Evolutionary conservation across 1,284 basidiomycete species (phyloP), one percentile per base, ranked within the genome.

Genomic region (Spongiforma sp.): DNA sequence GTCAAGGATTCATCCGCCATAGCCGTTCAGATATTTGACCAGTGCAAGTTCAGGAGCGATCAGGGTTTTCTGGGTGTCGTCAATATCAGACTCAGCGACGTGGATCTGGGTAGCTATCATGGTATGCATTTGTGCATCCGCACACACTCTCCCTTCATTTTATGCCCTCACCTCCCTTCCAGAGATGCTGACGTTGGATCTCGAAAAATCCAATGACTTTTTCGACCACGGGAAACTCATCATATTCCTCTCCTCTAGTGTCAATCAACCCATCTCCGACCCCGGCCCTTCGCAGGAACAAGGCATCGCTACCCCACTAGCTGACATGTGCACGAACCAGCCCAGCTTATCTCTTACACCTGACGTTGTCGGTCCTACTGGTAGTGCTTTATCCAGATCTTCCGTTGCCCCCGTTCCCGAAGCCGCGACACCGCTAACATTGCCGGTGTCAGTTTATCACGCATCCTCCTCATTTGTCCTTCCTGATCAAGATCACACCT

Each of bases 21-120:
- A 52, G 93, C 94, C 6, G 94, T 98, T 5, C 96, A 98, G 79
- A 95, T 98, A 73, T 98, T 98, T 72, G 96, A 98, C 79, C 96
- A 98, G 81, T 91, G 94, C 78, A 98, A 97, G 81, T 98, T 98
- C 82, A 98, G 97, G 83, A 86, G 90, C 78, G 95, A 98, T 78
- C 95, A 98, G 76, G 95, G 95, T 7, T 98, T 98, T 79, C 83
- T 98, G 56, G 95, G 95, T 60, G 95, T 96, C 33, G 95, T 98
- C 74, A 97, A 97, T 76, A 87, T 98, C 71, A 88, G 89, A 68
- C 93, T 98, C 65, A 88, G 91, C 68, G 93, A 96, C 77, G 84
- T 97, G 46, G 93, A 95, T 67, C 80, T 95, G 21, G 95, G 93
- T 61, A 93, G 93, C 19, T 94, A 96, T n/a, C n/a, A n/a, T 79